Percentiles rank a stretch among this genome's conserved stretches.
phyloP scores from a whole-genome alignment of 1,284 basidiomycete species.

The Testicularia cyperi region DNA sequence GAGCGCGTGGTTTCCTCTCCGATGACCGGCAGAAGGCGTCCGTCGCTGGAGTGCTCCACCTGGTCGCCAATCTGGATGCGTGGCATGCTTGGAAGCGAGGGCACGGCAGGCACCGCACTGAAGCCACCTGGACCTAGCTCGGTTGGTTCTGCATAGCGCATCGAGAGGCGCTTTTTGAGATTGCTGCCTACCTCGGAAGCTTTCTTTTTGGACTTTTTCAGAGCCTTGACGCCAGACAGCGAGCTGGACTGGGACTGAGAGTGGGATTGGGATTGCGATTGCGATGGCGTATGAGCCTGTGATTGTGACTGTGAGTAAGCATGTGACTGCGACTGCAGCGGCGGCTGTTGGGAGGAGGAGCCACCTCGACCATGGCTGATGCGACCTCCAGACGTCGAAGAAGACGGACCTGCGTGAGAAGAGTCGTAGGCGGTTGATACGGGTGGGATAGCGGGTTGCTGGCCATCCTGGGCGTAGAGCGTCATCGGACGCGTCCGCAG shows the following conservation, averaged over 20 bases:
- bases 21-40: constrained; percentile 14
- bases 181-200: constrained; percentile 52
- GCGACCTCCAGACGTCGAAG: constrained; percentile 4
- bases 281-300: no score
- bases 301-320: constrained; percentile 1
- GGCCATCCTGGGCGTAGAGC: constrained; percentile 48
- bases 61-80: constrained; percentile 15
- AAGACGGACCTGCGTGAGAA: constrained; percentile 1
- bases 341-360: constrained; percentile 2
- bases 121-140: constrained; percentile 45
- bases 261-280: no score
- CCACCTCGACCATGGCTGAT: constrained; percentile 1
- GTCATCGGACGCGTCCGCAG: constrained; percentile 57
- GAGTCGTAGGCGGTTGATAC: not conserved
- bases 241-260: no score
- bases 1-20: constrained; percentile 14
- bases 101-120: constrained; percentile 27
- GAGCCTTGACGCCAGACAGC: constrained; percentile 1
- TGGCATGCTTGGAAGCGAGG: constrained; percentile 33
- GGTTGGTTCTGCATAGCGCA: constrained; percentile 57
- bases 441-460: constrained; percentile 14
- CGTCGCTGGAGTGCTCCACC: constrained; percentile 6
- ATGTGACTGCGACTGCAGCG: not conserved
- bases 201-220: constrained; percentile 42
- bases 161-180: constrained; percentile 56